phyloP scores from a whole-genome alignment of 2,329 filamentous ascomycete genomes.

The Claviceps quebecensis region DNA sequence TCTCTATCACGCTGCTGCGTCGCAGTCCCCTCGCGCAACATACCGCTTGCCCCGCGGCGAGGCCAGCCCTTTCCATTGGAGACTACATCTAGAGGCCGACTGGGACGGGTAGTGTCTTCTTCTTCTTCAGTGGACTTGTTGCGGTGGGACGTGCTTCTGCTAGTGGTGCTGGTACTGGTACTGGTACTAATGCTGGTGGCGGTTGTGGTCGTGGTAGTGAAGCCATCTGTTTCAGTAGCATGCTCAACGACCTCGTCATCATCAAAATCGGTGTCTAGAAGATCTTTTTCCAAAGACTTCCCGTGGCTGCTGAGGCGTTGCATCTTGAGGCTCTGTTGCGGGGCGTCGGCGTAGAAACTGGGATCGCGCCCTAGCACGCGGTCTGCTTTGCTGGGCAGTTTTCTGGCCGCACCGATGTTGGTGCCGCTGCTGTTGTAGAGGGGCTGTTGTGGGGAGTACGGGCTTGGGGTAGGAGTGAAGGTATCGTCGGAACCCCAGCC shows the following conservation, averaged over 20 bases:
- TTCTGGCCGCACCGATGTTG: slow-evolving; percentile 16
- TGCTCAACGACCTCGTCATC: not conserved
- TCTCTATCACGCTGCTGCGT: not conserved
- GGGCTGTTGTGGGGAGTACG: not conserved
- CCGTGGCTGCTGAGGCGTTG: slow-evolving; percentile 33
- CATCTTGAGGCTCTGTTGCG: slow-evolving; percentile 27
- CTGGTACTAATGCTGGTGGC: slow-evolving; percentile 6
- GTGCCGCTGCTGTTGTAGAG: not conserved
- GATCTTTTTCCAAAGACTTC: slow-evolving; percentile 28
- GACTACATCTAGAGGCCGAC: slow-evolving; percentile 28
- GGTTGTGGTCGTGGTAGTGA: not conserved
- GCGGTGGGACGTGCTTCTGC: slow-evolving; percentile 10
- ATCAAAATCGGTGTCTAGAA: slow-evolving; percentile 25
- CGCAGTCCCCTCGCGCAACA: slow-evolving; percentile 21
- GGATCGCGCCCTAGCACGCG: slow-evolving; percentile 43
- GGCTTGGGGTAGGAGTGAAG: not conserved
- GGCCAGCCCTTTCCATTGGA: slow-evolving; percentile 25
- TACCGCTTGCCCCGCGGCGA: slow-evolving; percentile 27
- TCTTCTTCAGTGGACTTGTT: slow-evolving; percentile 8
- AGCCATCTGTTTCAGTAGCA: slow-evolving; percentile 7
- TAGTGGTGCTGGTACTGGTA: not conserved
- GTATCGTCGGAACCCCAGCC: slow-evolving; percentile 43
- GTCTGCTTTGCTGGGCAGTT: slow-evolving; percentile 41
- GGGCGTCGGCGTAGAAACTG: slow-evolving; percentile 37
- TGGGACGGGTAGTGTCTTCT: slow-evolving; percentile 27